Evolutionary conservation across 345 rosid species (phyloP), one percentile per base, ranked within the genome.

Genomic region (Eucalyptus globulus): DNA sequence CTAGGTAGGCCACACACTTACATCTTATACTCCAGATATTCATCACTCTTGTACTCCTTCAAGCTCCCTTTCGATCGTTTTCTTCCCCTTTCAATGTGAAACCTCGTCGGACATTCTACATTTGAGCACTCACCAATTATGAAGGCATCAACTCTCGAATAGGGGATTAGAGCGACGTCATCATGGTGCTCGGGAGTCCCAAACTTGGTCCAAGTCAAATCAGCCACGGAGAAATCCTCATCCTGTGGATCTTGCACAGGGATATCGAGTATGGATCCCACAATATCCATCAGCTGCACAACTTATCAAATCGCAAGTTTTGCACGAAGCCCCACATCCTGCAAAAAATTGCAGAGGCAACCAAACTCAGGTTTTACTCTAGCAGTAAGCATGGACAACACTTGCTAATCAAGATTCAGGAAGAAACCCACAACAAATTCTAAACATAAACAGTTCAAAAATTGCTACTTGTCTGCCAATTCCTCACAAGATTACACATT

Each of bases 11-110:
- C 83, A 40, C 83, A 37, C 47, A 89, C 96, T 95, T 94, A 97
- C 98, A 93, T 91, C 90, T 95, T 95, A 65, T 96, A 95, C 88
- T 97, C 98, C 93, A 97, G 91, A 92, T 94, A 98, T 34, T 96
- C 99, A 49, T 98, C 99, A 49, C 67, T 91, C 92, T 94, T 98
- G 91, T 90, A 96, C 90, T 95, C 95, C 91, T 94, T 95, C 91
- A 98, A 92, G 93, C 95, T 95, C 45, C 96, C 97, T 85, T 60
- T 90, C 11, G 94, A 85, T 60, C 98, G 92, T 91, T 95, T 97
- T 72, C 98, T 94, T 91, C 96, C 97, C 91, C 98, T 95, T 89
- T 98, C 98, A 72, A 97, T 97, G 93, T 97, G 98, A 88, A 98
- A 98, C 72, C 95, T 94, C 1, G 97, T 98, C 4, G 98, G 99